A percentile compares a stretch with the other conserved stretches of the same genome.
Evolutionary conservation across 2,329 filamentous ascomycete genomes (phyloP).

Genomic region (Aspergillus bombycis): DNA sequence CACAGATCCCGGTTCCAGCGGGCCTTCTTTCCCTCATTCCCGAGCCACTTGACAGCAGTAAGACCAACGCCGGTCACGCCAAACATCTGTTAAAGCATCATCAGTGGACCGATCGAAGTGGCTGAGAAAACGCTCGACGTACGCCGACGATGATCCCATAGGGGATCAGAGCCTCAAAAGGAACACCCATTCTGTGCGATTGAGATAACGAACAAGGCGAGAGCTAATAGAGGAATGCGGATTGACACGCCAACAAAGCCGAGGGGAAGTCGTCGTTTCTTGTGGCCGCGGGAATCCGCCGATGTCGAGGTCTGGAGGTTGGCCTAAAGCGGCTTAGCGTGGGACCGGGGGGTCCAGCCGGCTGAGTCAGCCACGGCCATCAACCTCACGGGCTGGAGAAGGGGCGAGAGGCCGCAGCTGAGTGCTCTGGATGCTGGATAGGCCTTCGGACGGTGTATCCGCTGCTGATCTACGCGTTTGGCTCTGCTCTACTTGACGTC

Average conservation of each 20-base stretch:
- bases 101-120: slow-evolving; percentile 7
- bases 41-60: slow-evolving; percentile 59
- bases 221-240: slow-evolving; percentile 16
- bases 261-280: slow-evolving; percentile 11
- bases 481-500: slow-evolving; percentile 13
- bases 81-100: slow-evolving; percentile 57
- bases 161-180: slow-evolving; percentile 67
- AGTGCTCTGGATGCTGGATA: slow-evolving; percentile 35
- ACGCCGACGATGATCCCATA: slow-evolving; percentile 66
- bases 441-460: slow-evolving; percentile 21
- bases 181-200: slow-evolving; percentile 59
- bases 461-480: slow-evolving; percentile 32
- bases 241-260: background rate
- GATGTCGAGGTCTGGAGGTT: slow-evolving; percentile 32
- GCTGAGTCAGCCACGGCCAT: slow-evolving; percentile 41
- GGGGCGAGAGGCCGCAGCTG: slow-evolving; percentile 35
- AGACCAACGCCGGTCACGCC: slow-evolving; percentile 62
- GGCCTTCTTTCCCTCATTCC: slow-evolving; percentile 65
- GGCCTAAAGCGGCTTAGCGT: slow-evolving; percentile 36
- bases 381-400: slow-evolving; percentile 40
- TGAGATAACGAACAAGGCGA: slow-evolving; percentile 19
- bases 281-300: slow-evolving; percentile 22
- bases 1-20: slow-evolving; percentile 64
- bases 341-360: slow-evolving; percentile 16
- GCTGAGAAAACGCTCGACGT: slow-evolving; percentile 35